Evolutionary conservation across 306 rosid species (phyloP).

Genomic region (Cyamopsis tetragonoloba): DNA sequence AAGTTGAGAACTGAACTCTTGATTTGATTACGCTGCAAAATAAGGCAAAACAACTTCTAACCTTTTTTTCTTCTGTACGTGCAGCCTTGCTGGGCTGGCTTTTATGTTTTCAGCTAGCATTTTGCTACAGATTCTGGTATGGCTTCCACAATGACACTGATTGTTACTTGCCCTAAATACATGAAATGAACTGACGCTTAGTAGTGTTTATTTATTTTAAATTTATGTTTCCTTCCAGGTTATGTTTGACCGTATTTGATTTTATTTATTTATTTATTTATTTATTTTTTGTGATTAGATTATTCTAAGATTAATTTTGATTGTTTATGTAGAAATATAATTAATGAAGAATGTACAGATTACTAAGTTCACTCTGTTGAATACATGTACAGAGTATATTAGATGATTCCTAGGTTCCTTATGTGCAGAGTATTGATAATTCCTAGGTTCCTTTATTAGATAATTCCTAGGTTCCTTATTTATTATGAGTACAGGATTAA

Average conservation of each 20-base stretch:
- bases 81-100: conserved; percentile 98
- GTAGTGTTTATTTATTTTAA: not conserved
- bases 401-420: too few species aligned
- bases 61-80: conserved; percentile 13
- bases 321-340: too few species aligned
- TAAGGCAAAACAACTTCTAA: conserved; percentile 8
- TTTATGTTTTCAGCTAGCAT: conserved; percentile 99
- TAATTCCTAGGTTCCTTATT: too few species aligned
- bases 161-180: conserved; percentile 13
- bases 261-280: not conserved
- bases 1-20: conserved; percentile 41
- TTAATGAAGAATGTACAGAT: too few species aligned
- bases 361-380: too few species aligned
- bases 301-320: conserved; percentile 2
- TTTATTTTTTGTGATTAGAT: too few species aligned
- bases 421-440: too few species aligned
- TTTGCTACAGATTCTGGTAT: conserved; percentile 92
- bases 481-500: too few species aligned
- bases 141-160: conserved; percentile 22
- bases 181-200: conserved; percentile 8
- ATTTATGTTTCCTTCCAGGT: not conserved
- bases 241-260: conserved; percentile 6
- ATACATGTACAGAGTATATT: too few species aligned
- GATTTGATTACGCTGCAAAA: conserved; percentile 28
- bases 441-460: too few species aligned